Evolutionary conservation across 805 yeast genomes (phyloP).

Genomic region (Crinitomyces ghanaensis): DNA sequence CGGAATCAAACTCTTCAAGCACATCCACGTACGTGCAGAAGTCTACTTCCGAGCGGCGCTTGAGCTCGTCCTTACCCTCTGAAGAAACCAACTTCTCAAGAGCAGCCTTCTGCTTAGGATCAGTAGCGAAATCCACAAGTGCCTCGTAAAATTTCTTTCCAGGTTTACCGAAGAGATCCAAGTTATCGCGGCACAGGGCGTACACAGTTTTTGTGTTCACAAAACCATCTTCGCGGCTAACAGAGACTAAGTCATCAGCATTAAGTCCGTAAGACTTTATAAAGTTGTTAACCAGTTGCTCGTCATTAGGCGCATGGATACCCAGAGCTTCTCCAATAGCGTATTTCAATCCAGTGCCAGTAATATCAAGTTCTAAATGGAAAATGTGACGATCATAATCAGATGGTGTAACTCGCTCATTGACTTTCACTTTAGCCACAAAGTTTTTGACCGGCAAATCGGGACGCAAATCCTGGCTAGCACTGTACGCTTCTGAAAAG

Average conservation of each 20-base stretch:
- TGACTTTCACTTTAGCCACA: slow-evolving; percentile 81
- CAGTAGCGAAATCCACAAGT: slow-evolving; percentile 59
- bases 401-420: slow-evolving; percentile 79
- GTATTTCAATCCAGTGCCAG: slow-evolving; percentile 83
- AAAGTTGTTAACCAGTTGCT: slow-evolving; percentile 54
- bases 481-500: slow-evolving; percentile 69
- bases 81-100: slow-evolving; percentile 57
- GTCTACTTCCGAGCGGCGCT: slow-evolving; percentile 75
- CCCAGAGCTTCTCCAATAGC: slow-evolving; percentile 97
- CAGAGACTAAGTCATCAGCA: slow-evolving; percentile 55
- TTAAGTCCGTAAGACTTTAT: slow-evolving; percentile 60
- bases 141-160: slow-evolving; percentile 89
- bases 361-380: slow-evolving; percentile 87
- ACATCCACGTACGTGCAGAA: slow-evolving; percentile 73
- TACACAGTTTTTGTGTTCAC: slow-evolving; percentile 72
- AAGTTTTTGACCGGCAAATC: slow-evolving; percentile 79
- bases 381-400: slow-evolving; percentile 90
- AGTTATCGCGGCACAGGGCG: slow-evolving; percentile 67
- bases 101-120: slow-evolving; percentile 51
- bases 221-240: slow-evolving; percentile 41
- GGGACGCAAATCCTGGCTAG: slow-evolving; percentile 61
- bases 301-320: slow-evolving; percentile 78
- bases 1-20: slow-evolving; percentile 66
- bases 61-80: slow-evolving; percentile 76
- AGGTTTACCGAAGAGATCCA: slow-evolving; percentile 90